A percentile compares a stretch with the other conserved stretches of the same genome.
Evolutionary conservation across 202 grass and related monocot genomes (phyloP).

Genomic region (Digitaria exilis): DNA sequence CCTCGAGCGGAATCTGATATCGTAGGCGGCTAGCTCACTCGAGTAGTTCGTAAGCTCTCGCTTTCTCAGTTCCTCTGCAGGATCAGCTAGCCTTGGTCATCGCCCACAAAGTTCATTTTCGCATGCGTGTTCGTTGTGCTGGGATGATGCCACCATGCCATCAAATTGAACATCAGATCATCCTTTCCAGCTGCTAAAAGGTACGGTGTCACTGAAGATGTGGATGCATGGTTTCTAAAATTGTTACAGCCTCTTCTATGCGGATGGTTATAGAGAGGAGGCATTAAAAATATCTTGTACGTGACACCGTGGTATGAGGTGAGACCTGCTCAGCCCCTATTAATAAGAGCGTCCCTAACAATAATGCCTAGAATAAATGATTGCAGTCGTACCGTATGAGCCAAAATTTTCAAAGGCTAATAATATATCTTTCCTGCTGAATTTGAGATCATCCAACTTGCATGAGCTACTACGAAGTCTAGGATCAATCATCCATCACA

Average conservation of each 20-base stretch:
- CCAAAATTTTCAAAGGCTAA: neutral
- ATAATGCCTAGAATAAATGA: too few species aligned
- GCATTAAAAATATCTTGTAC: too few species aligned
- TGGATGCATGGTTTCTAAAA: too few species aligned
- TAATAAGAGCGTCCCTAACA: too few species aligned
- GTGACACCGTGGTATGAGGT: too few species aligned
- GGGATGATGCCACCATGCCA: neutral
- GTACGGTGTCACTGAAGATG: neutral
- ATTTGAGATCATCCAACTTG: conserved; percentile 21
- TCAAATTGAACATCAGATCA: neutral
- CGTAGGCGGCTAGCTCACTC: neutral
- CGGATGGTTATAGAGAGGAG: too few species aligned
- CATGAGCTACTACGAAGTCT: neutral
- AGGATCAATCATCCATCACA: neutral
- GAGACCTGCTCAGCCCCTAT: too few species aligned
- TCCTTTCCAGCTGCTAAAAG: neutral
- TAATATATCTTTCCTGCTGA: neutral
- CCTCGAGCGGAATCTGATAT: neutral
- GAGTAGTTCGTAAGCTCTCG: neutral
- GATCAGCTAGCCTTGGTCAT: neutral
- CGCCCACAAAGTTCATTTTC: neutral
- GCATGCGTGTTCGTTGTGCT: neutral
- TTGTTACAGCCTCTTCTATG: neutral
- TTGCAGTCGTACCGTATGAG: neutral
- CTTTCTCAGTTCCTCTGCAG: conserved; percentile 1